Conservation (phyloP, 129 eudicot genomes). For the Tanacetum coccineum region DNA sequence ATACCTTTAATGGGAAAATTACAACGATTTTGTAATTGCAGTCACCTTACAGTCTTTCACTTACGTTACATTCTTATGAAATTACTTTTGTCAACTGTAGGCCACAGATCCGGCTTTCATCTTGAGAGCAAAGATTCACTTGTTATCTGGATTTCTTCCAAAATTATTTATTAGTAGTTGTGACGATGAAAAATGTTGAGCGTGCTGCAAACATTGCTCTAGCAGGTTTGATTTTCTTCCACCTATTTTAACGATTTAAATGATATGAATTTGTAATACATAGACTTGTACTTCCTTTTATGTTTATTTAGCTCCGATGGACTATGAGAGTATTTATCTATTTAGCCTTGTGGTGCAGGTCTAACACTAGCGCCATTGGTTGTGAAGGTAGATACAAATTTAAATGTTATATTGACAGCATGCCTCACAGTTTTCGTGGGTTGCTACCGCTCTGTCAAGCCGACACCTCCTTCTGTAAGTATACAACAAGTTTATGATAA, state of each 20-base stretch:
- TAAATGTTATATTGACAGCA: constrained; percentile 88
- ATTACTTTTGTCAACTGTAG: background rate
- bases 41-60: no score
- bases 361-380: constrained; percentile 82
- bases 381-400: constrained; percentile 79
- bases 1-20: background rate
- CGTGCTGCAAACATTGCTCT: no score
- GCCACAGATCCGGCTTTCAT: no score
- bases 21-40: background rate
- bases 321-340: constrained; percentile 13
- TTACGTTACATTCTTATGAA: constrained; percentile 4
- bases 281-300: no score
- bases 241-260: no score
- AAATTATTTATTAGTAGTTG: no score
- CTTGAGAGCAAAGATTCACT: no score
- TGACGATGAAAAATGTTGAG: no score
- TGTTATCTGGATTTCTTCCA: no score
- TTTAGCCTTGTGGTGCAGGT: constrained; percentile 40
- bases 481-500: background rate
- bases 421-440: constrained; percentile 91
- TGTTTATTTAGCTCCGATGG: no score
- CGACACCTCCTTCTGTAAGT: constrained; percentile 92
- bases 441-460: constrained; percentile 90
- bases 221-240: no score
- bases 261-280: no score